These are phyloP conservation scores for Pseudohyphozyma bogoriensis DNA, from an alignment of 768 basidiomycete species.

Conservation along the genomic window DNA sequence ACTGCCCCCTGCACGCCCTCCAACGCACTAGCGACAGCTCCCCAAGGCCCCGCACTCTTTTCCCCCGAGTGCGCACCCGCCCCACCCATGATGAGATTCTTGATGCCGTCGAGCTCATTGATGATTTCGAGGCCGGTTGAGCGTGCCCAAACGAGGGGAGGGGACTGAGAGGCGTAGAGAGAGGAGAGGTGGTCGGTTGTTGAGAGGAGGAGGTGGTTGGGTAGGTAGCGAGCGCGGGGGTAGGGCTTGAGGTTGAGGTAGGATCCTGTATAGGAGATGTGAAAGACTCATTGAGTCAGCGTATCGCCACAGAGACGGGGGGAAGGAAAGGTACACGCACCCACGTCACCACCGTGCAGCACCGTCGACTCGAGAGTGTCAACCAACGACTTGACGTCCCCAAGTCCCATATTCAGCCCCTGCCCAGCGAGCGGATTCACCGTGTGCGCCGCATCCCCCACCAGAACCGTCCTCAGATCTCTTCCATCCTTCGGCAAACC, in stretches of 20 bases:
- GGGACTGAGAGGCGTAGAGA: slow-evolving; percentile 46
- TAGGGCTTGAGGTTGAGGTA: slow-evolving; percentile 62
- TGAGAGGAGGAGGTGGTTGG: slow-evolving; percentile 75
- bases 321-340: slow-evolving; percentile 43
- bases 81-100: slow-evolving; percentile 69
- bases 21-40: background rate
- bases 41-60: background rate
- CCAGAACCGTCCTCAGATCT: slow-evolving; percentile 64
- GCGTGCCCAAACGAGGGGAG: slow-evolving; percentile 61
- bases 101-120: slow-evolving; percentile 76
- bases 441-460: slow-evolving; percentile 94
- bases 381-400: slow-evolving; percentile 65
- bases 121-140: slow-evolving; percentile 79
- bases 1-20: background rate
- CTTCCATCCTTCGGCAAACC: slow-evolving; percentile 45
- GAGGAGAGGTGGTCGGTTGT: slow-evolving; percentile 84
- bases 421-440: slow-evolving; percentile 93
- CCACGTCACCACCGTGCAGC: slow-evolving; percentile 66
- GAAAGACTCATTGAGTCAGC: no score
- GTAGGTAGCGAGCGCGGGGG: slow-evolving; percentile 66
- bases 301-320: background rate
- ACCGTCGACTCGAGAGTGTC: slow-evolving; percentile 54
- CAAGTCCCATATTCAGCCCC: slow-evolving; percentile 87
- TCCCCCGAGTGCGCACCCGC: slow-evolving; percentile 45
- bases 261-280: slow-evolving; percentile 52